Conservation (phyloP, 2,329 filamentous ascomycete species). For the Trichoderma sp. region DNA sequence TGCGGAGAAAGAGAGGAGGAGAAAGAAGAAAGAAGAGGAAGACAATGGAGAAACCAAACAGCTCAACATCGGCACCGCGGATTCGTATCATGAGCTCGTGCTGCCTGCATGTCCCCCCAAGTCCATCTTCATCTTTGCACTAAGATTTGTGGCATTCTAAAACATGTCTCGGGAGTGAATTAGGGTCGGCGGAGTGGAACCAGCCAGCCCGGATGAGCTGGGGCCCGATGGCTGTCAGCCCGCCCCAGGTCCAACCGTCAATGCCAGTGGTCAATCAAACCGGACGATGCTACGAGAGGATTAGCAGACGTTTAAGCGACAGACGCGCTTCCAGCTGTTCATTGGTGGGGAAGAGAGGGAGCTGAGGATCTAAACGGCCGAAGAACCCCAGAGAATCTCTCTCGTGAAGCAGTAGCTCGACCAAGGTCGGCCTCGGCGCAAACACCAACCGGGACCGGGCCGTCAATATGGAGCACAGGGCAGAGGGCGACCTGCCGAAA, state of each 20-base stretch:
- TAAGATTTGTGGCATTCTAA: background rate
- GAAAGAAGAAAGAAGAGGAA: background rate
- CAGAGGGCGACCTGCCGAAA: background rate
- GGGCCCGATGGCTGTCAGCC: conserved; percentile 10
- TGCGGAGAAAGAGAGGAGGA: background rate
- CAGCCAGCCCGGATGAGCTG: background rate
- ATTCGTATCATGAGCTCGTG: background rate
- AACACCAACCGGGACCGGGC: background rate
- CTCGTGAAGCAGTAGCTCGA: background rate
- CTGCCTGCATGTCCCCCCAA: background rate
- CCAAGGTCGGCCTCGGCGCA: background rate
- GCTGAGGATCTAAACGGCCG: background rate
- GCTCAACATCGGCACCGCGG: background rate
- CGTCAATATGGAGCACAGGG: background rate
- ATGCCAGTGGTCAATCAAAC: background rate
- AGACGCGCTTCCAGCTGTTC: conserved; percentile 12
- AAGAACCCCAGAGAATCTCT: background rate
- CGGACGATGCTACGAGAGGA: background rate
- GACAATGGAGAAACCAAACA: background rate
- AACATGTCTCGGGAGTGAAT: conserved; percentile 15
- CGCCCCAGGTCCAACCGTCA: conserved; percentile 3
- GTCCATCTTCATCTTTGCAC: background rate
- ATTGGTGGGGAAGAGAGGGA: background rate
- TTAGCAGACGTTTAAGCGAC: conserved; percentile 12
- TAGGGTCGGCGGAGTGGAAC: conserved; percentile 15